A percentile compares a stretch with the other conserved stretches of the same genome.
These are phyloP conservation scores for Daldinia decipiens DNA, from an alignment of 495 filamentous ascomycete genomes.

Conservation along the genomic window DNA sequence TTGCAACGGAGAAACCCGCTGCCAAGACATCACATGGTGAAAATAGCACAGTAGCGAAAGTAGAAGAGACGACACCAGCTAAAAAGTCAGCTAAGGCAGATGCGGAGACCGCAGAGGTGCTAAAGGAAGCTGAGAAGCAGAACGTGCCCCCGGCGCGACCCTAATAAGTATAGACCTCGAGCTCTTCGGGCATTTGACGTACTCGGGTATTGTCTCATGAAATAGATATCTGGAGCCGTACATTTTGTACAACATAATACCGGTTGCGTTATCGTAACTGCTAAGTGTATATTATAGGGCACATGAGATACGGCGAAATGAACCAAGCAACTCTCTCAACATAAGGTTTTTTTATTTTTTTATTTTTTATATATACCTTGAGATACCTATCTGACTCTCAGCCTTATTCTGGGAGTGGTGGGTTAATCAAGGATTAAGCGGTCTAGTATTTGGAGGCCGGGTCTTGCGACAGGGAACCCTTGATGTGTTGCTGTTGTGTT, in stretches of 20 bases:
- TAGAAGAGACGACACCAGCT: constrained; percentile 5
- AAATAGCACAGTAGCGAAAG: neutral
- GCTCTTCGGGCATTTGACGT: neutral
- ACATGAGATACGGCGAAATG: constrained; percentile 26
- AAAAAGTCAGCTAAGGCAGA: constrained; percentile 16
- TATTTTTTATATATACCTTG: too few relatives aligned
- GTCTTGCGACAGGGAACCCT: constrained; percentile 1
- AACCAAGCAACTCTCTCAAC: constrained; percentile 21
- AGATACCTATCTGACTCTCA: neutral
- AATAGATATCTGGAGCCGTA: neutral
- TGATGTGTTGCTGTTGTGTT: neutral
- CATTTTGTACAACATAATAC: constrained; percentile 20
- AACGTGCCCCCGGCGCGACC: constrained; percentile 24
- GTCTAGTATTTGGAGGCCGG: neutral
- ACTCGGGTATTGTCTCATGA: constrained; percentile 6
- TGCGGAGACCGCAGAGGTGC: constrained; percentile 8
- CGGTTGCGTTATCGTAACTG: constrained; percentile 11
- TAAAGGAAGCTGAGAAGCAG: constrained; percentile 27
- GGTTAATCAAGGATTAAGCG: neutral
- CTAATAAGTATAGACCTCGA: constrained; percentile 1
- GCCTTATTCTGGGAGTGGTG: constrained; percentile 1
- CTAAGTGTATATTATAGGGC: constrained; percentile 14
- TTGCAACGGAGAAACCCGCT: constrained; percentile 9
- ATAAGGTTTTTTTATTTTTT: neutral
- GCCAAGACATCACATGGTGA: constrained; percentile 17